Evolutionary conservation across 371 early-diverging fungal genomes (phyloP).

Genomic region (Dinochytrium kinnereticum): DNA sequence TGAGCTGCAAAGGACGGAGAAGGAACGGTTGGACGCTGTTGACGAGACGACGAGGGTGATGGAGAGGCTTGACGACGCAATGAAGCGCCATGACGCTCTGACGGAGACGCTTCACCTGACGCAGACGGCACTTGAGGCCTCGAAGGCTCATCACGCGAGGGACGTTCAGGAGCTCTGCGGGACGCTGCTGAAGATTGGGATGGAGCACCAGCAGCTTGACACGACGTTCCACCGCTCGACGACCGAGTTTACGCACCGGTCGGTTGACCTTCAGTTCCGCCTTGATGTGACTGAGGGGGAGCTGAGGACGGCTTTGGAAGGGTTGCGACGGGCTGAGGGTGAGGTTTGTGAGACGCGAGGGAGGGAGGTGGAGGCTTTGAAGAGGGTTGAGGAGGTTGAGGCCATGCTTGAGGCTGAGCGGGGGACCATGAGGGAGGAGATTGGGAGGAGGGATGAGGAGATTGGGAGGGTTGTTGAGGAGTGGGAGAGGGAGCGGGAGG

Average conservation of each 20-base stretch:
- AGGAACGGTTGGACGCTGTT: no score
- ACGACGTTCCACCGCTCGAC: background rate
- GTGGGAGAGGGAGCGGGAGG: background rate
- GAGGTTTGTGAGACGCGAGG: background rate
- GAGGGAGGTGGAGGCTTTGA: background rate
- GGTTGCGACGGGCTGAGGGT: background rate
- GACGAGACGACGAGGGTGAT: no score
- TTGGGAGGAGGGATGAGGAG: background rate
- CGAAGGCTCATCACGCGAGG: background rate
- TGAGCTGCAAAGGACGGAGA: no score
- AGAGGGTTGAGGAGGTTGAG: background rate
- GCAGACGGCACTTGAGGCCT: conserved; percentile 4
- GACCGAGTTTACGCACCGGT: background rate
- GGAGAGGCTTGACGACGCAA: no score
- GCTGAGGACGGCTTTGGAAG: background rate
- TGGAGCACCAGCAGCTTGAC: background rate
- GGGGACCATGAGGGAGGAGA: no score
- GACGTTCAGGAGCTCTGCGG: conserved; percentile 11
- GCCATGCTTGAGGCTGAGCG: no score
- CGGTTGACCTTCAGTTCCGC: background rate
- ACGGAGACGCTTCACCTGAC: no score
- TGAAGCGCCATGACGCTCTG: no score
- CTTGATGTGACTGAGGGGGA: background rate
- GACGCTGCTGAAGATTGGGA: conserved; percentile 13
- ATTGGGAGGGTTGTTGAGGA: background rate